Base-by-base conservation (phyloP, 1,284 basidiomycete genomes). In the Cystobasidium sp. region DNA sequence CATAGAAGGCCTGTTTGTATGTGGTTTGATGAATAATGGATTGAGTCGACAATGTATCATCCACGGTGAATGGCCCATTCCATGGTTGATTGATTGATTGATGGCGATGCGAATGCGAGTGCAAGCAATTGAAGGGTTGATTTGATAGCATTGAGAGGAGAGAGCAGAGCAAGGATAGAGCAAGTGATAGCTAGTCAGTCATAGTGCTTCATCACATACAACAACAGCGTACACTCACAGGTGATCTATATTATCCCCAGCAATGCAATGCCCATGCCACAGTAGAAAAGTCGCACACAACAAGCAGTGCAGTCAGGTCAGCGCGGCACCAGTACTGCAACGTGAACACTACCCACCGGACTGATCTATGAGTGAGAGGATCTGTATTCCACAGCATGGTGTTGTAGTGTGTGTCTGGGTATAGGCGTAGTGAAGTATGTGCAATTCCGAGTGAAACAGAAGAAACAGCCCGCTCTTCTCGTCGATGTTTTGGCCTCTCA, bases 371-470 rank as follows among this genome's bases (percentile, higher is more conserved):
- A 18, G 70, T 66, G 52, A 64, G 59, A 37, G 70, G 70, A 53
- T 73, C 70, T 39, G 63, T 73, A 49, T 73, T 73, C 70, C 70
- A 73, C 49, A 73, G 64, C 47, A 59, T 59, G 39, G 37, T 59
- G 55, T 43, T 20, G 44, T 1, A 41, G 16, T 47, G 22, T 41
- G 9, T 22, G 24, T 41, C 20, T 12, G 9, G 49, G 1, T 39
- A 46, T 9, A 6, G 49, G n/a, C 53, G 39, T 43, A 7, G 63
- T 65, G 6, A 9, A 44, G 20, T 18, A 3, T 12, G 20, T n/a
- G 37, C 37, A n/a, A 24, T 8, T 20, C n/a, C n/a, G 14, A 16
- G 47, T 51, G 47, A 14, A 14, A 51, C 14, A 51, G 47, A 51
- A 16, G 47, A 51, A 51, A 14, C 47, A 51, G 20, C 16, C 47